Evolutionary conservation across 352 stramenopile genomes (phyloP), one percentile per base, ranked within the genome.

Genomic region (Phytophthora meadii): DNA sequence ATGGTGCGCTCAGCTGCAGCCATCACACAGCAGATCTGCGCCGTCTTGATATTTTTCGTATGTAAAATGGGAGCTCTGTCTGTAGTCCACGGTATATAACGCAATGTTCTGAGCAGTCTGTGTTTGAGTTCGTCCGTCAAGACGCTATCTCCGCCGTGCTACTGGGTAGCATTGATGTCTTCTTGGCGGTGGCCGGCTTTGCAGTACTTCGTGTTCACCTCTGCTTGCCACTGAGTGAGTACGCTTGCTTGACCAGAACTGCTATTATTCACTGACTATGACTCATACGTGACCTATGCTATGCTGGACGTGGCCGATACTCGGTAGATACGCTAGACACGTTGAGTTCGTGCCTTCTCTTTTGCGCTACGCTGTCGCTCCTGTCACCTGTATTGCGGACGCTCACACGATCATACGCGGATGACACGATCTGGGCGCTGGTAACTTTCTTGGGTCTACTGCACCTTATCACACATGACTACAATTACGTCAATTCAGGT

Each of bases 371-470:
- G 45, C 72, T 97, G 25, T 94, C 84, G 34, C 85, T 98, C 25
- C 68, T 97, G 41, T 94, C 92, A 14, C 93, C 93, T 5, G 89
- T 98, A 47, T 69, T 98, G 53, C 85, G 88, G 39, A 98, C 93
- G 28, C 84, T 98, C 19, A 98, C 93, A 19, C 79, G 82, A 27
- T 97, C 91, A 27, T 97, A 92, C 55, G 88, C 92, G 5, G 85
- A 97, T 47, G 93, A 98, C 73, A 97, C 90, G n/a, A 97, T 98
- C 56, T 95, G 89, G 63, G 90, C 84, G 25, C 73, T 98, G 28
- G 85, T 86, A 44, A 84, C 87, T 19, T 74, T 81, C 10, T 73
- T 98, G 9, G 78, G 82, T 24, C 64, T 89, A 44, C 59, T 98
- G 40, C 93, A 98, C 61, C 72, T 98, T 54, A 82, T 97, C 41